Evolutionary conservation across 768 basidiomycete species (phyloP).

Genomic region (Cubamyces lactineus): DNA sequence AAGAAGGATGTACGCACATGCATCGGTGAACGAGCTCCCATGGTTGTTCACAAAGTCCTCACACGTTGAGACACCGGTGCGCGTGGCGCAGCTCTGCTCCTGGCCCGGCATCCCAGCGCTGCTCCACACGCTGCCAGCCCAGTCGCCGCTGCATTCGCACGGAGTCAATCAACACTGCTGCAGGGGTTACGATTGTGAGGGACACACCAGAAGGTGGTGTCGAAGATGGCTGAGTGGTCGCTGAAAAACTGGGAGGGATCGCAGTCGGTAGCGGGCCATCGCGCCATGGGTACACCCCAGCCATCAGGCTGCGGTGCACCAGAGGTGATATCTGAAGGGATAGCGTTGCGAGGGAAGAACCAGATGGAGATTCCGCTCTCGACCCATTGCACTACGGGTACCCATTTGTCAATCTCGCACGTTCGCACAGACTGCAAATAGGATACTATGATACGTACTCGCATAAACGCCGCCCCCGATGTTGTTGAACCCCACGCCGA

Average conservation of each 20-base stretch:
- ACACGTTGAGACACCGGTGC: conserved; percentile 84
- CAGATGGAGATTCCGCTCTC: conserved; percentile 73
- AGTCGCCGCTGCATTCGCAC: conserved; percentile 70
- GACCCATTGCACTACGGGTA: conserved; percentile 72
- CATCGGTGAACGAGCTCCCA: conserved; percentile 71
- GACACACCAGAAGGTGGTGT: conserved; percentile 78
- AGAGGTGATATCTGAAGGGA: conserved; percentile 76
- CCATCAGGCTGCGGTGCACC: conserved; percentile 67
- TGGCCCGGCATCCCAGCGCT: conserved; percentile 78
- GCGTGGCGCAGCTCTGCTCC: conserved; percentile 79
- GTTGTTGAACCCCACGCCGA: conserved; percentile 79
- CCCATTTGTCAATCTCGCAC: conserved; percentile 20
- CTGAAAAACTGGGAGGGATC: conserved; percentile 79
- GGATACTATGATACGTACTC: conserved; percentile 60
- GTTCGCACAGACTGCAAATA: not conserved
- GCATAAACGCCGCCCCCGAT: conserved; percentile 89
- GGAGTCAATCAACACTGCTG: not conserved
- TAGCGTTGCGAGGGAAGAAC: conserved; percentile 76
- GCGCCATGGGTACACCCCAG: conserved; percentile 81
- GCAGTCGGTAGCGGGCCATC: conserved; percentile 77
- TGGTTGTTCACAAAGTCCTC: conserved; percentile 72
- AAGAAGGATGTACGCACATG: conserved; percentile 60
- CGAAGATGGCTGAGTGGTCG: conserved; percentile 77
- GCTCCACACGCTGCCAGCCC: conserved; percentile 83
- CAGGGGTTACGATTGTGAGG: conserved; percentile 3